phyloP scores from a whole-genome alignment of 2,329 filamentous ascomycete species.

The Pseudogymnoascus verrucosus region DNA sequence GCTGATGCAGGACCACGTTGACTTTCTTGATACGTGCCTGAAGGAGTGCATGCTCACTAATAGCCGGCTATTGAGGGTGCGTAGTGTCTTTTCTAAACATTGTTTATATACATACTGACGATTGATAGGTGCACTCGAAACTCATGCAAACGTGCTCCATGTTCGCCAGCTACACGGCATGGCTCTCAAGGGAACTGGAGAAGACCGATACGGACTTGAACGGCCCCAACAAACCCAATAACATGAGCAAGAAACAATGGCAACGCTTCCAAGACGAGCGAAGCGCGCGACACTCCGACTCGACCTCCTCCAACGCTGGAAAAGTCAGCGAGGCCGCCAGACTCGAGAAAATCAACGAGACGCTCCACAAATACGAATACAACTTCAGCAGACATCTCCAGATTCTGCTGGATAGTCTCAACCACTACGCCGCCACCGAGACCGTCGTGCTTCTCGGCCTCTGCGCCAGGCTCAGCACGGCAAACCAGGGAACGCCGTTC shows the following conservation, averaged over 20 bases:
- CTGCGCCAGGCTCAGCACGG: slow-evolving; percentile 73
- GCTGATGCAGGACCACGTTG: slow-evolving; percentile 97
- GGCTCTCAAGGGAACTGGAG: slow-evolving; percentile 75
- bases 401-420: slow-evolving; percentile 87
- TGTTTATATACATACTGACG: not conserved
- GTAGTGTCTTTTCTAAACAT: too few species aligned
- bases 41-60: slow-evolving; percentile 99
- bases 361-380: slow-evolving; percentile 82
- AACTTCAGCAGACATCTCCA: slow-evolving; percentile 90
- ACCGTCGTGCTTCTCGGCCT: slow-evolving; percentile 88
- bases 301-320: slow-evolving; percentile 15
- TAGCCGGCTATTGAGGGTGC: slow-evolving; percentile 81
- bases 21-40: slow-evolving; percentile 93
- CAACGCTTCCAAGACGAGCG: slow-evolving; percentile 45
- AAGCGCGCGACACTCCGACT: slow-evolving; percentile 32
- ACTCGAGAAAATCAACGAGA: slow-evolving; percentile 58
- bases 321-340: slow-evolving; percentile 17
- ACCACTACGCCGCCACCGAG: slow-evolving; percentile 95
- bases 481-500: slow-evolving; percentile 66
- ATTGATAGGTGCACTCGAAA: slow-evolving; percentile 80
- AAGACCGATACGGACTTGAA: slow-evolving; percentile 74
- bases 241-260: slow-evolving; percentile 56
- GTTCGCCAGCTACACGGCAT: slow-evolving; percentile 85
- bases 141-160: slow-evolving; percentile 92
- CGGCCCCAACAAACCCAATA: slow-evolving; percentile 45